These are phyloP conservation scores for Vicia faba DNA, from an alignment of 306 rosid genomes.

Conservation along the genomic window DNA sequence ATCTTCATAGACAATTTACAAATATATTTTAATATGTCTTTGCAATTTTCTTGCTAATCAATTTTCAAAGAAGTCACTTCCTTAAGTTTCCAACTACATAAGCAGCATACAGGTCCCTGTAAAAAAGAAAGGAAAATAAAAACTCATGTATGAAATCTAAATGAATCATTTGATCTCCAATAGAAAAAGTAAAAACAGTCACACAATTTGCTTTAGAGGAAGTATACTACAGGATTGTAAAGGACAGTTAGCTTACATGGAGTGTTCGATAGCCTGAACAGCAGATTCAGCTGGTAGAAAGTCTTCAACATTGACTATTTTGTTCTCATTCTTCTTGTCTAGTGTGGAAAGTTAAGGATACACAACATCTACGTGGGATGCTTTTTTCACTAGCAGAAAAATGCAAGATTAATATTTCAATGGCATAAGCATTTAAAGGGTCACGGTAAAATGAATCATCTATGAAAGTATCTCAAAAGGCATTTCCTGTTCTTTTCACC, in stretches of 20 bases:
- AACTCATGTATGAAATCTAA: not conserved
- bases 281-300: slow-evolving; percentile 88
- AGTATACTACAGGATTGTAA: not conserved
- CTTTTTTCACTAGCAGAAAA: slow-evolving; percentile 18
- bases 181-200: slow-evolving; percentile 9
- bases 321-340: slow-evolving; percentile 99
- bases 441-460: not conserved
- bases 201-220: not conserved
- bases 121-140: slow-evolving; percentile 7
- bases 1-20: slow-evolving; percentile 33
- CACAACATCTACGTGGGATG: slow-evolving; percentile 5
- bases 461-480: no score
- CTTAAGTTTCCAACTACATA: slow-evolving; percentile 86
- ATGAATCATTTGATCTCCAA: slow-evolving; percentile 8
- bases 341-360: slow-evolving; percentile 49
- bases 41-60: slow-evolving; percentile 18
- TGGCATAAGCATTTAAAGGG: slow-evolving; percentile 44
- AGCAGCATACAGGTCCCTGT: slow-evolving; percentile 90
- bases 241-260: slow-evolving; percentile 67
- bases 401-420: slow-evolving; percentile 16
- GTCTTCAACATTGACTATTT: slow-evolving; percentile 91
- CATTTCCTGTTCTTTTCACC: no score
- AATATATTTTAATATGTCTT: slow-evolving; percentile 14
- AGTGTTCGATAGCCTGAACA: slow-evolving; percentile 66
- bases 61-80: slow-evolving; percentile 54